Evolutionary conservation across 352 stramenopile species (phyloP).

Genomic region (Globisporangium paddicum): DNA sequence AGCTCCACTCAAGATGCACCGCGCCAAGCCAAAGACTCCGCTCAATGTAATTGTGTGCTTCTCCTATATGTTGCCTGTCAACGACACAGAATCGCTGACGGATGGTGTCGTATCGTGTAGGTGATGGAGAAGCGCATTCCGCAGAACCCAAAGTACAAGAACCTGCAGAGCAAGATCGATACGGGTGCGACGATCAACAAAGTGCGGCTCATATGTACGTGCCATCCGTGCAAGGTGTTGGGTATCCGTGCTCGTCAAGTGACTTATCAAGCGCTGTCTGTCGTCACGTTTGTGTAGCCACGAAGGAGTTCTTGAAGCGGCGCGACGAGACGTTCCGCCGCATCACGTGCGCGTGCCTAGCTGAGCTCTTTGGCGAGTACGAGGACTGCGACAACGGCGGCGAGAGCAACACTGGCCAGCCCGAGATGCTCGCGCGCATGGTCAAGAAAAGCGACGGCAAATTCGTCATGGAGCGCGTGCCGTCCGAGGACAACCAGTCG

Average conservation of each 20-base stretch:
- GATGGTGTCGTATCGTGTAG: constrained; percentile 15
- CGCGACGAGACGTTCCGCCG: constrained; percentile 78
- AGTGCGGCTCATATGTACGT: constrained; percentile 72
- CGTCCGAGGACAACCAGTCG: constrained; percentile 36
- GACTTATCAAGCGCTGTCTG: background rate
- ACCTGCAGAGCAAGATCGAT: constrained; percentile 76
- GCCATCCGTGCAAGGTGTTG: background rate
- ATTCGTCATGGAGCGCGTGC: constrained; percentile 66
- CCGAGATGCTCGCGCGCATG: constrained; percentile 76
- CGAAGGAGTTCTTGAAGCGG: constrained; percentile 77
- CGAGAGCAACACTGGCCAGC: constrained; percentile 17
- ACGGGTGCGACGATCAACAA: constrained; percentile 71
- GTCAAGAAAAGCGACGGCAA: constrained; percentile 61
- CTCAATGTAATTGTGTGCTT: no score
- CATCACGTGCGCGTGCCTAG: constrained; percentile 58
- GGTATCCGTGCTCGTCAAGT: background rate
- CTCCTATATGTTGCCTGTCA: no score
- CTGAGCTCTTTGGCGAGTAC: constrained; percentile 74
- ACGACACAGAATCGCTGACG: background rate
- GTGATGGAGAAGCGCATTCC: constrained; percentile 80
- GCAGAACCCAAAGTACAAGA: constrained; percentile 72
- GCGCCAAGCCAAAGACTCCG: constrained; percentile 60
- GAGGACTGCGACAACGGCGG: constrained; percentile 44
- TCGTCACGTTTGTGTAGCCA: constrained; percentile 23
- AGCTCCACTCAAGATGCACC: constrained; percentile 34